Conservation (phyloP, 1,284 basidiomycete genomes). For the Erythrobasidium hasegawianum region DNA sequence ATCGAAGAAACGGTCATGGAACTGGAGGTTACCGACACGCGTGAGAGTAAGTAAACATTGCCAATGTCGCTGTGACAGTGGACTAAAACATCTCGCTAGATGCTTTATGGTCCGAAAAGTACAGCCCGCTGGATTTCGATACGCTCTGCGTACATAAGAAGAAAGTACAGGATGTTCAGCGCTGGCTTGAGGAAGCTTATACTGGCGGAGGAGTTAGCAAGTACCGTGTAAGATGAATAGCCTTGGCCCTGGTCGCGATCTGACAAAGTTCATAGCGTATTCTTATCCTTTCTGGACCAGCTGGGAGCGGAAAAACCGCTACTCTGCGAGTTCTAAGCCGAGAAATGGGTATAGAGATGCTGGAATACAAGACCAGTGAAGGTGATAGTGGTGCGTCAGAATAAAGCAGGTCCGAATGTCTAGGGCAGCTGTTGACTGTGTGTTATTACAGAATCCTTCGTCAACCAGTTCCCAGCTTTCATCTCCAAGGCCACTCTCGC, state of each 20-base stretch:
- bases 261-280: too few species aligned
- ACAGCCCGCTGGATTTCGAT: constrained; percentile 26
- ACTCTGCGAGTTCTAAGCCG: constrained; percentile 70
- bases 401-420: too few species aligned
- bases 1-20: constrained; percentile 14
- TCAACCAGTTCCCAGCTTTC: constrained; percentile 73
- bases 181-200: constrained; percentile 81
- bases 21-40: constrained; percentile 18
- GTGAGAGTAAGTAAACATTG: constrained; percentile 4
- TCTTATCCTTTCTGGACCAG: constrained; percentile 78
- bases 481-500: constrained; percentile 67
- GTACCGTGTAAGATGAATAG: too few species aligned
- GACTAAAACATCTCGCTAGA: not conserved
- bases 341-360: constrained; percentile 72
- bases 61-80: too few species aligned
- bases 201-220: constrained; percentile 50
- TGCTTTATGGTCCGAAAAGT: constrained; percentile 33
- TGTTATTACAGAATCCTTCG: constrained; percentile 57
- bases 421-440: not conserved
- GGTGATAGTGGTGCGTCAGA: constrained; percentile 30
- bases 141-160: constrained; percentile 76
- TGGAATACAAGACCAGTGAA: constrained; percentile 67
- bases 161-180: constrained; percentile 77
- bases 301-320: constrained; percentile 86
- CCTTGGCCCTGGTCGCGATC: too few species aligned